Evolutionary conservation across 2,329 filamentous ascomycete species (phyloP).

Genomic region (Exophiala sideris): DNA sequence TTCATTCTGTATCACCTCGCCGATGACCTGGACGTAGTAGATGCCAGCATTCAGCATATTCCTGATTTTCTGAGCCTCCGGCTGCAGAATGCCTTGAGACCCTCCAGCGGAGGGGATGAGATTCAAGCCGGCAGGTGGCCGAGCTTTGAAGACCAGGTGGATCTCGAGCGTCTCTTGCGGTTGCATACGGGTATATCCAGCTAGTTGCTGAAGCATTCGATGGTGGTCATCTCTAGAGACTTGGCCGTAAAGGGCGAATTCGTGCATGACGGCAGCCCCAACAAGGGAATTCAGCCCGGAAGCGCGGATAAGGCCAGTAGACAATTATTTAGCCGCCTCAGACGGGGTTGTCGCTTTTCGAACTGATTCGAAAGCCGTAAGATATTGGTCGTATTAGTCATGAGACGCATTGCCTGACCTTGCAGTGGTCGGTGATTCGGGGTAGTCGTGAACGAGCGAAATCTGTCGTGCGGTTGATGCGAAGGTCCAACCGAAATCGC

Average conservation of each 20-base stretch:
- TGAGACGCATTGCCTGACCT: not conserved
- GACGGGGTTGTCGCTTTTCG: not conserved
- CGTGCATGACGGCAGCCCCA: conserved; percentile 50
- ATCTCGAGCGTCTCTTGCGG: conserved; percentile 54
- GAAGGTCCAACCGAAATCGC: not conserved
- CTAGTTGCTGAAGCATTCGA: conserved; percentile 59
- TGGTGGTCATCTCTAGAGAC: conserved; percentile 56
- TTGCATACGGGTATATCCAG: conserved; percentile 60
- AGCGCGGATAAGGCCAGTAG: not conserved
- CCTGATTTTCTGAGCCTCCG: conserved; percentile 44
- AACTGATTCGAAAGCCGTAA: not conserved
- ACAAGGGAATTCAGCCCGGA: not conserved
- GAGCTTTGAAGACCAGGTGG: conserved; percentile 57
- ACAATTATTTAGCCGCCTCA: not conserved
- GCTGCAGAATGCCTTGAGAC: conserved; percentile 43
- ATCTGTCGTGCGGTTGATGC: too few relatives aligned
- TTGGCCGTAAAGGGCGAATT: conserved; percentile 60
- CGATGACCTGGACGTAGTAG: conserved; percentile 54
- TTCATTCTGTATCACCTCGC: conserved; percentile 32
- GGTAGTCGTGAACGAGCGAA: not conserved
- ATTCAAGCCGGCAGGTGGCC: conserved; percentile 43
- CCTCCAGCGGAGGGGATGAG: conserved; percentile 37
- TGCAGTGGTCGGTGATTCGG: not conserved
- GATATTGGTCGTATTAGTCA: not conserved
- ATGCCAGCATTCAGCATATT: conserved; percentile 50